phyloP scores from a whole-genome alignment of 148 eudicot species.

The Beta vulgaris region DNA sequence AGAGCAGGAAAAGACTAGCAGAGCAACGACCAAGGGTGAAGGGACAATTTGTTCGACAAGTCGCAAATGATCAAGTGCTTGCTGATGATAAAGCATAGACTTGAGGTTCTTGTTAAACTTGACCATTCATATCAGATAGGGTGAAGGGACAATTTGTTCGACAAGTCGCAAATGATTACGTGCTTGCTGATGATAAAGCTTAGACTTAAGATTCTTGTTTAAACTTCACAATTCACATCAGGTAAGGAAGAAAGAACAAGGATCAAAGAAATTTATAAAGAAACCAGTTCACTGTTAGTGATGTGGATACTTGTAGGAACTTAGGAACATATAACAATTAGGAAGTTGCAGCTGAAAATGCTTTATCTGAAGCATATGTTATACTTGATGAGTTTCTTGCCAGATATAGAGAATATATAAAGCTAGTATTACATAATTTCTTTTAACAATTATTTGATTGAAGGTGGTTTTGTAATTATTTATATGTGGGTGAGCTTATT shows the following conservation, averaged over 20 bases:
- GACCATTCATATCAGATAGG: too few species aligned
- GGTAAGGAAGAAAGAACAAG: not conserved
- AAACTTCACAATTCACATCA: not conserved
- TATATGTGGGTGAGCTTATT: too few species aligned
- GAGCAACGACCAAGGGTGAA: slow-evolving; percentile 60
- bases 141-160: slow-evolving; percentile 67
- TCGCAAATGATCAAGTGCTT: slow-evolving; percentile 20
- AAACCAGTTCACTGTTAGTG: not conserved
- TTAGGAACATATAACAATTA: slow-evolving; percentile 15
- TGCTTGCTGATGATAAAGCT: slow-evolving; percentile 14
- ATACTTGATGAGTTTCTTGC: slow-evolving; percentile 7
- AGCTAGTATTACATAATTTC: not conserved
- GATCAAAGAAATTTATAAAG: slow-evolving; percentile 4
- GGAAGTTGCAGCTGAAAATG: slow-evolving; percentile 6
- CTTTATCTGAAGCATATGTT: slow-evolving; percentile 1
- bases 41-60: slow-evolving; percentile 66
- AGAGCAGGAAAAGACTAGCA: slow-evolving; percentile 60
- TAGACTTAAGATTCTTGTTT: too few species aligned
- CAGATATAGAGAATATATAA: not conserved
- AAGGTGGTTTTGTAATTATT: too few species aligned
- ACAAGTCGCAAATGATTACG: slow-evolving; percentile 30
- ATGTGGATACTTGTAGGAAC: slow-evolving; percentile 23
- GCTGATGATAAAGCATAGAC: slow-evolving; percentile 17
- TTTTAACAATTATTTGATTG: too few species aligned
- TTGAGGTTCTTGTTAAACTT: too few species aligned